Percentiles rank a stretch among this genome's conserved stretches.
These are phyloP conservation scores for Cytauxzoon felis DNA, from an alignment of 169 alveolate genomes.

Conservation along the genomic window DNA sequence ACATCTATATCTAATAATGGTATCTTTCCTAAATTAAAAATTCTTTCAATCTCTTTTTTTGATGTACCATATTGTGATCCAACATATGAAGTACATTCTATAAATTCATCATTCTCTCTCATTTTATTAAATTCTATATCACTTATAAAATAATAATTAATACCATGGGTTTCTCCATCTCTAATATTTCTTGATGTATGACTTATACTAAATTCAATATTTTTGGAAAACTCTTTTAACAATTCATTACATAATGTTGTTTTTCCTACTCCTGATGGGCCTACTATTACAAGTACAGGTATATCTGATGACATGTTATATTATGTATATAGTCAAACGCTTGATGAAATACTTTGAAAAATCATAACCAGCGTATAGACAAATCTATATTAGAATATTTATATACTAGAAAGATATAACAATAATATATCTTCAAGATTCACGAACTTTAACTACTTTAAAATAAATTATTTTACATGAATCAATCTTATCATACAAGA, in stretches of 20 bases:
- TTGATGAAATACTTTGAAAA: neutral
- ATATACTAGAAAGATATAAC: neutral
- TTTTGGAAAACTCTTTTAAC: conserved; percentile 59
- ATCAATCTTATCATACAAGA: no score
- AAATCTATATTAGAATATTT: neutral
- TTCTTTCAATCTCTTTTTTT: conserved; percentile 64
- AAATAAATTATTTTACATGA: no score
- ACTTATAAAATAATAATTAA: conserved; percentile 76
- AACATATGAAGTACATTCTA: conserved; percentile 79
- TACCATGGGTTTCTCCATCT: conserved; percentile 79
- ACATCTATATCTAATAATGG: conserved; percentile 85
- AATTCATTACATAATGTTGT: conserved; percentile 76
- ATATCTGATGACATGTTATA: neutral
- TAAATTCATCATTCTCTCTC: conserved; percentile 71
- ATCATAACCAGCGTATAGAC: neutral
- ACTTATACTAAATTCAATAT: conserved; percentile 76
- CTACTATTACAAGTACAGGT: conserved; percentile 79
- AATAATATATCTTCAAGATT: no score
- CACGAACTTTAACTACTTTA: no score
- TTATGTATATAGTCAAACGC: neutral
- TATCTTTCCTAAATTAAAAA: conserved; percentile 67
- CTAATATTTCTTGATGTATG: conserved; percentile 83
- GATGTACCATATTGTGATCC: conserved; percentile 84
- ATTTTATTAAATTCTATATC: conserved; percentile 76
- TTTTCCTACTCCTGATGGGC: conserved; percentile 93